A percentile compares a stretch with the other conserved stretches of the same genome.
These are phyloP conservation scores for Podila verticillata DNA, from an alignment of 192 early-diverging fungal genomes.

Conservation along the genomic window DNA sequence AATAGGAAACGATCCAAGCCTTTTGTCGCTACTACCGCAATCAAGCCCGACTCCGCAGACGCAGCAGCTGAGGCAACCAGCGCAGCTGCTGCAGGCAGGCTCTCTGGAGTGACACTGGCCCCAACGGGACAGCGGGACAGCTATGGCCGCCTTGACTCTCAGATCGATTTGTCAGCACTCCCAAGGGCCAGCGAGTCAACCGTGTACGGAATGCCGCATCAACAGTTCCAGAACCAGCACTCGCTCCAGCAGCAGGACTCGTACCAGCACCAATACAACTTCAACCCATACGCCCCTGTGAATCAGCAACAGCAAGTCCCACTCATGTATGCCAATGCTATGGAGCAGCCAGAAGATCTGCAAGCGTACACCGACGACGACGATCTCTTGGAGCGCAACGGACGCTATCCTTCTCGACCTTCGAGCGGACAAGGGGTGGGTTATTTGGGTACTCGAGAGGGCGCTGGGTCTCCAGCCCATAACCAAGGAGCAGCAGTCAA, in stretches of 20 bases:
- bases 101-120: conserved; percentile 17
- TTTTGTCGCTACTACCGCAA: background rate
- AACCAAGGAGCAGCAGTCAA: no score
- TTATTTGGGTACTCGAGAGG: no score
- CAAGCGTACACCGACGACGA: conserved; percentile 19
- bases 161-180: conserved; percentile 32
- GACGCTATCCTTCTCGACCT: background rate
- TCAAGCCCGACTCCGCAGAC: background rate
- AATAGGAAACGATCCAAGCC: conserved; percentile 17
- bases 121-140: background rate
- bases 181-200: conserved; percentile 22
- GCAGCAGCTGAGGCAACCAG: background rate
- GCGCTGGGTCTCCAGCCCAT: no score
- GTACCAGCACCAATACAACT: conserved; percentile 10
- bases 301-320: conserved; percentile 32
- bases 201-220: conserved; percentile 5
- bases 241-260: conserved; percentile 3
- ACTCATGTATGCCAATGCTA: conserved; percentile 33
- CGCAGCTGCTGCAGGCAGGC: conserved; percentile 4
- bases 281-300: conserved; percentile 6
- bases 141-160: background rate
- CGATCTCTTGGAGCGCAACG: background rate
- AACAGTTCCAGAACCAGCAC: background rate
- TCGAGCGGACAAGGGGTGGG: no score
- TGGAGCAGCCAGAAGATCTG: conserved; percentile 18